These are phyloP conservation scores for Glycine latifolia DNA, from an alignment of 306 rosid species.

Conservation along the genomic window DNA sequence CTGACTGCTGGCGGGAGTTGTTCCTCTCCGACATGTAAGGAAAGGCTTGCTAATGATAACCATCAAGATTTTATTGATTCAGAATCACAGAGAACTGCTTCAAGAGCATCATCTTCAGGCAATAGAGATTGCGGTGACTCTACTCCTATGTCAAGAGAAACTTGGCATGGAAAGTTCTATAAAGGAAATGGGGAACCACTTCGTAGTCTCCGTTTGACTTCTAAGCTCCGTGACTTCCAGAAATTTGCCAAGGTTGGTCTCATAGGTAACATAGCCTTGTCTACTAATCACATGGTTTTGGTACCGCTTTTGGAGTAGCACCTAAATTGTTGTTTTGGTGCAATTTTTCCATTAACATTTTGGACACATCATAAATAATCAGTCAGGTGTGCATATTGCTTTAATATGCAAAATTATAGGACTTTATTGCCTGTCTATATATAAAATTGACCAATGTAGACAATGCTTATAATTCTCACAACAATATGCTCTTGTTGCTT, in stretches of 20 bases:
- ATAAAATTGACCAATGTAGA: conserved; percentile 9
- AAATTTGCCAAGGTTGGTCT: conserved; percentile 84
- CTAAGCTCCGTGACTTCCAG: conserved; percentile 90
- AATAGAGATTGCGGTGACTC: conserved; percentile 66
- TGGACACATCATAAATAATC: conserved; percentile 31
- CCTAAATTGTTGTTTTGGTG: conserved; percentile 4
- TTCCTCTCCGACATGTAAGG: conserved; percentile 68
- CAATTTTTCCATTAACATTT: conserved; percentile 18
- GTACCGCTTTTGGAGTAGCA: conserved; percentile 1
- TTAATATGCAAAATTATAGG: conserved; percentile 19
- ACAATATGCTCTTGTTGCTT: conserved; percentile 22
- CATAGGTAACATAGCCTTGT: conserved; percentile 36
- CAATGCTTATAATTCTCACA: conserved; percentile 19
- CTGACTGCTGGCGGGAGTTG: conserved; percentile 47
- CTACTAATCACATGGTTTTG: conserved; percentile 13
- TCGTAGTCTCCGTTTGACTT: conserved; percentile 83
- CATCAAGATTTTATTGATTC: conserved; percentile 71
- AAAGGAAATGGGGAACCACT: conserved; percentile 79
- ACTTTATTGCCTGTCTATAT: conserved; percentile 2
- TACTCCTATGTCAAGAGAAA: conserved; percentile 68
- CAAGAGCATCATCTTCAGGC: conserved; percentile 64
- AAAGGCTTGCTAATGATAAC: conserved; percentile 63
- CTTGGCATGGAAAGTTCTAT: conserved; percentile 71
- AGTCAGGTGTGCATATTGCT: conserved; percentile 8
- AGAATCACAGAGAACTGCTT: conserved; percentile 66